phyloP scores from a whole-genome alignment of 306 rosid species.

The Acacia melanoxylon region DNA sequence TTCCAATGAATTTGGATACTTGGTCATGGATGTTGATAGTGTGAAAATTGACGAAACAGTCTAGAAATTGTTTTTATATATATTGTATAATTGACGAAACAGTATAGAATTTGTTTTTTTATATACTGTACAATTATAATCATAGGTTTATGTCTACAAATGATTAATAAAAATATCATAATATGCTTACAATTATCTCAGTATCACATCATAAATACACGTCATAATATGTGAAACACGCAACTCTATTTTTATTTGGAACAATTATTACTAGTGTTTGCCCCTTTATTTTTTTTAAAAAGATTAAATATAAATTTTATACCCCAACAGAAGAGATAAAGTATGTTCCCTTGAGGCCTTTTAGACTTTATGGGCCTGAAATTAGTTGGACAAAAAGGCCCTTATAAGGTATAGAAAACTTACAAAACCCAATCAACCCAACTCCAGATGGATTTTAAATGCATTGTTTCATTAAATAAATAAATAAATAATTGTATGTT shows the following conservation, averaged over 20 bases:
- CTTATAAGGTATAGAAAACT: too few relatives aligned
- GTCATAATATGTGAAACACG: too few relatives aligned
- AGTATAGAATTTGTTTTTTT: neutral
- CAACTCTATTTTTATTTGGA: too few relatives aligned
- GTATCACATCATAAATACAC: too few relatives aligned
- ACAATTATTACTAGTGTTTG: too few relatives aligned
- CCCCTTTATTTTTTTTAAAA: too few relatives aligned
- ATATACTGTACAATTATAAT: neutral
- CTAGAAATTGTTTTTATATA: neutral
- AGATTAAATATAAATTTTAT: too few relatives aligned
- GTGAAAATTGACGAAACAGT: neutral
- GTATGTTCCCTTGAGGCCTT: neutral
- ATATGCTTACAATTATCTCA: neutral
- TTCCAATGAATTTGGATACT: neutral
- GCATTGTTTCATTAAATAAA: too few relatives aligned
- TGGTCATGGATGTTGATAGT: neutral
- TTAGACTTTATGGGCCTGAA: neutral
- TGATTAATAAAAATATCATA: neutral
- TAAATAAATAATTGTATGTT: too few relatives aligned
- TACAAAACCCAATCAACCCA: neutral
- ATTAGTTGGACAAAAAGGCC: neutral
- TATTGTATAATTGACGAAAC: neutral
- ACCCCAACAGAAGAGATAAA: too few relatives aligned
- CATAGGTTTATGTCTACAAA: neutral
- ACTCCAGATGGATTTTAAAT: neutral